Evolutionary conservation across 768 basidiomycete species (phyloP).

Genomic region (Clitopilus hobsonii): DNA sequence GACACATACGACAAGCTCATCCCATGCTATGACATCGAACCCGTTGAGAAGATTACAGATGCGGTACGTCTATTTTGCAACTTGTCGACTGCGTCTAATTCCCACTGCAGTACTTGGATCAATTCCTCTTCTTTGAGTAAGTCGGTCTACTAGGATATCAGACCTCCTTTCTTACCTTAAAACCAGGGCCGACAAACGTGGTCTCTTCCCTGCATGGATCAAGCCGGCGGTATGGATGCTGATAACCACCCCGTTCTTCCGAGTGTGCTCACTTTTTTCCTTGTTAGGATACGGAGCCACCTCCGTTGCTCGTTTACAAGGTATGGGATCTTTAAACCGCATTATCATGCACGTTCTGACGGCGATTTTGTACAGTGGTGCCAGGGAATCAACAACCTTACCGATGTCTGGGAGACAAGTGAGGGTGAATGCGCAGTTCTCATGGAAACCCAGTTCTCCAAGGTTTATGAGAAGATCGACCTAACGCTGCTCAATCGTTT

Average conservation of each 20-base stretch:
- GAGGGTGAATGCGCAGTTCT: slow-evolving; percentile 98
- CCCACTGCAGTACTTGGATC: slow-evolving; percentile 74
- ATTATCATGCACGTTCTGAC: slow-evolving; percentile 1
- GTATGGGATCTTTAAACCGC: slow-evolving; percentile 16
- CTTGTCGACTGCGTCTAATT: slow-evolving; percentile 10
- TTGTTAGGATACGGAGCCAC: slow-evolving; percentile 85
- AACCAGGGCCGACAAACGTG: slow-evolving; percentile 85
- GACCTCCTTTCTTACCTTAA: neutral
- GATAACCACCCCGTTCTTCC: neutral
- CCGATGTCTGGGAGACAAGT: slow-evolving; percentile 96
- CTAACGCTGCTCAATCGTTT: slow-evolving; percentile 93
- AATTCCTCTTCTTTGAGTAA: slow-evolving; percentile 95
- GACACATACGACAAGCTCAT: slow-evolving; percentile 98
- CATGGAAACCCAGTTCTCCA: slow-evolving; percentile 97
- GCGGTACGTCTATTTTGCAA: slow-evolving; percentile 50
- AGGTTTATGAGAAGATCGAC: slow-evolving; percentile 99
- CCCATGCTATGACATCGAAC: slow-evolving; percentile 98
- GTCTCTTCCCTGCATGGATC: slow-evolving; percentile 98
- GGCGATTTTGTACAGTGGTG: slow-evolving; percentile 61
- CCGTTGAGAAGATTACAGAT: slow-evolving; percentile 99
- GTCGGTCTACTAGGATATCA: slow-evolving; percentile 6
- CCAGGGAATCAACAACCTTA: slow-evolving; percentile 98
- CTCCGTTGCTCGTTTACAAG: slow-evolving; percentile 95
- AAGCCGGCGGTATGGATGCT: slow-evolving; percentile 71
- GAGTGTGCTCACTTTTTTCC: slow-evolving; percentile 5